Conservation (phyloP, 1,139 yeast genomes). For the Blastobotrys serpentis region DNA sequence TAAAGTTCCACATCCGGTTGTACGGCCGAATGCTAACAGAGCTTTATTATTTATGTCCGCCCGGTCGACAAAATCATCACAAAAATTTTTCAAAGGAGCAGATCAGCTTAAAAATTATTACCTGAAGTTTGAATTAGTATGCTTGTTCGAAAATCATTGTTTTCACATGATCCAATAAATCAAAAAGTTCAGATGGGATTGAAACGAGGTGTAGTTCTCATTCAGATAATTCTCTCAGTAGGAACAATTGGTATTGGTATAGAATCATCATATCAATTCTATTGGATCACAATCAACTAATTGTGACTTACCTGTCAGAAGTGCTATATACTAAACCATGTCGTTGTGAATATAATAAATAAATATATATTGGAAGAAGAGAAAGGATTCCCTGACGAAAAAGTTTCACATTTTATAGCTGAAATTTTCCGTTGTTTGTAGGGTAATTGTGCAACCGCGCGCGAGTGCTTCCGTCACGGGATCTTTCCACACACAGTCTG, state of each 20-base stretch:
- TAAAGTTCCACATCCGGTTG: constrained; percentile 29
- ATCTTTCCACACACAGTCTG: no score
- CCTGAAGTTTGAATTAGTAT: not conserved
- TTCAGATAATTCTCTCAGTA: constrained; percentile 26
- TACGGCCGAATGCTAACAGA: constrained; percentile 31
- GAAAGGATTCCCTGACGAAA: not conserved
- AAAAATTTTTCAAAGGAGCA: constrained; percentile 5
- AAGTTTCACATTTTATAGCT: constrained; percentile 1
- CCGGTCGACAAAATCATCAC: constrained; percentile 39
- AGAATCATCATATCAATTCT: constrained; percentile 29
- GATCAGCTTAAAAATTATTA: constrained; percentile 35
- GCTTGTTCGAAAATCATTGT: no score
- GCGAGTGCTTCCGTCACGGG: no score
- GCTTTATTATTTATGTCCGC: constrained; percentile 34
- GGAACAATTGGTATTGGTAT: constrained; percentile 37
- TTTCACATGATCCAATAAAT: no score
- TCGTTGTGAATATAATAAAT: not conserved
- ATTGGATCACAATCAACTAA: not conserved
- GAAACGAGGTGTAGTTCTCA: constrained; percentile 32
- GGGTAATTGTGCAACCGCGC: no score
- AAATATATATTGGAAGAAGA: constrained; percentile 5
- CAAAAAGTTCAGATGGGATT: constrained; percentile 34
- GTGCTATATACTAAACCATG: constrained; percentile 7
- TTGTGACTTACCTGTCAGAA: constrained; percentile 13
- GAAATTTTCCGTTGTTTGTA: no score